These are phyloP conservation scores for Tremellales sp. DNA, from an alignment of 1,284 basidiomycete species.

Conservation along the genomic window DNA sequence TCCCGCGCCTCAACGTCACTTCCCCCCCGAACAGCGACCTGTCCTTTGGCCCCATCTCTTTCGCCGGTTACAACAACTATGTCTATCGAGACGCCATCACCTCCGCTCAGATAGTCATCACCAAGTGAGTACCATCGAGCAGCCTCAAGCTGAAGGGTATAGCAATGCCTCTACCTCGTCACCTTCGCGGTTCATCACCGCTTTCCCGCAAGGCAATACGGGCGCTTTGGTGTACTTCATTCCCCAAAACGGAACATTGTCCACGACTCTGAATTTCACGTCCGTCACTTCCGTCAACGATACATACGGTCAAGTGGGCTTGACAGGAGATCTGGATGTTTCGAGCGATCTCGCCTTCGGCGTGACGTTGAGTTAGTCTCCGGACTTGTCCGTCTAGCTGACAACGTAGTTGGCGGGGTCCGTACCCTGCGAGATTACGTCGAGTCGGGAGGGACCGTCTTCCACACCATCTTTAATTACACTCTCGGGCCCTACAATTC, in stretches of 20 bases:
- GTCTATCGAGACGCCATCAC: conserved; percentile 50
- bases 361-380: conserved; percentile 43
- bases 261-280: conserved; percentile 30
- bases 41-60: conserved; percentile 33
- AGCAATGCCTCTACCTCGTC: conserved; percentile 37
- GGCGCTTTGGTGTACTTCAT: conserved; percentile 49
- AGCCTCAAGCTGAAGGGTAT: neutral
- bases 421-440: conserved; percentile 50
- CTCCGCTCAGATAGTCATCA: conserved; percentile 48
- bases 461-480: conserved; percentile 52
- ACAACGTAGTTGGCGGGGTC: conserved; percentile 46
- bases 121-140: conserved; percentile 22
- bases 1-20: neutral
- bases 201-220: conserved; percentile 51
- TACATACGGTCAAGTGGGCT: conserved; percentile 45
- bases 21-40: conserved; percentile 11
- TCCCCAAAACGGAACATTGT: conserved; percentile 28
- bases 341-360: conserved; percentile 47
- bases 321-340: conserved; percentile 46
- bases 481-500: conserved; percentile 45
- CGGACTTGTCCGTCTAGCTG: neutral
- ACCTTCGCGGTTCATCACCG: conserved; percentile 49
- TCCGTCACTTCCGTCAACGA: conserved; percentile 13
- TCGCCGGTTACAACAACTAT: conserved; percentile 51
- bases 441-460: conserved; percentile 32